Evolutionary conservation across 495 filamentous ascomycete species (phyloP).

Genomic region (Darksidea phi): DNA sequence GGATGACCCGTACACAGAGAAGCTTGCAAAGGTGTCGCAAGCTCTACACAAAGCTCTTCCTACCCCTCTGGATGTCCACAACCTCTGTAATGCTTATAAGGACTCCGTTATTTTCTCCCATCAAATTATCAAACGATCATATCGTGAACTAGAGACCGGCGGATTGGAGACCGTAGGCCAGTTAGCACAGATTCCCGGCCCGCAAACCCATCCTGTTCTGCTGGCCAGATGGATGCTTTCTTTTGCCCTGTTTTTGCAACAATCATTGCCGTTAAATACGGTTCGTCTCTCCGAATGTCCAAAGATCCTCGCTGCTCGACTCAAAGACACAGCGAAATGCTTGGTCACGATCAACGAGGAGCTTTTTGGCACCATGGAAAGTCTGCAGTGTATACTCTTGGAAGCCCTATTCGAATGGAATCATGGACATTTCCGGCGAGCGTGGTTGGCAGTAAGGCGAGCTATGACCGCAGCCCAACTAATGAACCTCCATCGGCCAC

Average conservation of each 20-base stretch:
- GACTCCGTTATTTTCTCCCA: neutral
- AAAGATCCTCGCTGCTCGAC: conserved; percentile 3
- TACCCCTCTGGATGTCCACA: neutral
- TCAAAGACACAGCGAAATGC: conserved; percentile 8
- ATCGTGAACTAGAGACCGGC: neutral
- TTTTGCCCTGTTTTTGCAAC: conserved; percentile 9
- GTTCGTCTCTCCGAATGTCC: conserved; percentile 5
- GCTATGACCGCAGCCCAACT: conserved; percentile 19
- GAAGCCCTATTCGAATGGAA: conserved; percentile 18
- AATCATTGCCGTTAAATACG: neutral
- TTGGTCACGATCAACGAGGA: conserved; percentile 17
- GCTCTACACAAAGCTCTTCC: conserved; percentile 11
- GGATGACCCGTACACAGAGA: neutral
- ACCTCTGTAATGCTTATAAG: neutral
- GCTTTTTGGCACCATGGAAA: conserved; percentile 15
- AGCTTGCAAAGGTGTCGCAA: conserved; percentile 4
- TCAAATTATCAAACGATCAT: conserved; percentile 1
- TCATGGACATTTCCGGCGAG: conserved; percentile 18
- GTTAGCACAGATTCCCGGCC: neutral
- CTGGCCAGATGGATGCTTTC: conserved; percentile 18
- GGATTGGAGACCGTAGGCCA: neutral
- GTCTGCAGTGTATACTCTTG: conserved; percentile 19
- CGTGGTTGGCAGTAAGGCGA: conserved; percentile 11
- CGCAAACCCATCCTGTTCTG: conserved; percentile 15
- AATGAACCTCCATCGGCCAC: conserved; percentile 21